phyloP scores from a whole-genome alignment of 768 basidiomycete genomes.

The Lactifluus echinatus region DNA sequence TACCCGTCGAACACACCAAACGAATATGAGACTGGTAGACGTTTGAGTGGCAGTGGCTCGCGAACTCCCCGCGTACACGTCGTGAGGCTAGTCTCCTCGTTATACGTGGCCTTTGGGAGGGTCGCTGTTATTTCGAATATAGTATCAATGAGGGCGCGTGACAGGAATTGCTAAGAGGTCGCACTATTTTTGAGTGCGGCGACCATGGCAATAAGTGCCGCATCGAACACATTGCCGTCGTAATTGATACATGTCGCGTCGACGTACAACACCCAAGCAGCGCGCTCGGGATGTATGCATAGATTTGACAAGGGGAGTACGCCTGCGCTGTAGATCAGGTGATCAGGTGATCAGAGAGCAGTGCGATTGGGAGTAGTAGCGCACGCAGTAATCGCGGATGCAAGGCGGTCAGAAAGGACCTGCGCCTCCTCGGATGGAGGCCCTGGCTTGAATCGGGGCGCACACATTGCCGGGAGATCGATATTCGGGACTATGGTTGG shows the following conservation, averaged over 20 bases:
- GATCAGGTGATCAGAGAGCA: neutral
- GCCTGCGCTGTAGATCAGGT: conserved; percentile 54
- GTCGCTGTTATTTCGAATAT: conserved; percentile 37
- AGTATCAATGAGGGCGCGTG: neutral
- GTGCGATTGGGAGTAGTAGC: conserved; percentile 25
- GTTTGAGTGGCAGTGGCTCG: conserved; percentile 39
- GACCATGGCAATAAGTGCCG: conserved; percentile 79
- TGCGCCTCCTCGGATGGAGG: conserved; percentile 95
- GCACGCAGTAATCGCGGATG: conserved; percentile 71
- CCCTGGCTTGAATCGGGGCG: conserved; percentile 89
- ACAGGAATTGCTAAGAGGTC: conserved; percentile 25
- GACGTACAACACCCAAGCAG: conserved; percentile 91
- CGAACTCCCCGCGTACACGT: conserved; percentile 47
- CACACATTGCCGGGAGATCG: conserved; percentile 89
- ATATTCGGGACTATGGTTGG: conserved; percentile 67
- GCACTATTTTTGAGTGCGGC: conserved; percentile 79
- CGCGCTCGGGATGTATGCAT: conserved; percentile 70
- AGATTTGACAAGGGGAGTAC: conserved; percentile 58
- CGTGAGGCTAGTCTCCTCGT: conserved; percentile 57
- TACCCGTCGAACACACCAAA: conserved; percentile 84
- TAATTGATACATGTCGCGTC: conserved; percentile 96
- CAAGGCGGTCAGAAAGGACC: conserved; percentile 70
- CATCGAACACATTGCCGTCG: conserved; percentile 93
- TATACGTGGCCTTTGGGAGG: conserved; percentile 61
- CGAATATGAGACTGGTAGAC: conserved; percentile 43